Base-by-base conservation (phyloP, 129 eudicot genomes). In the Chrysanthemum seticuspe region DNA sequence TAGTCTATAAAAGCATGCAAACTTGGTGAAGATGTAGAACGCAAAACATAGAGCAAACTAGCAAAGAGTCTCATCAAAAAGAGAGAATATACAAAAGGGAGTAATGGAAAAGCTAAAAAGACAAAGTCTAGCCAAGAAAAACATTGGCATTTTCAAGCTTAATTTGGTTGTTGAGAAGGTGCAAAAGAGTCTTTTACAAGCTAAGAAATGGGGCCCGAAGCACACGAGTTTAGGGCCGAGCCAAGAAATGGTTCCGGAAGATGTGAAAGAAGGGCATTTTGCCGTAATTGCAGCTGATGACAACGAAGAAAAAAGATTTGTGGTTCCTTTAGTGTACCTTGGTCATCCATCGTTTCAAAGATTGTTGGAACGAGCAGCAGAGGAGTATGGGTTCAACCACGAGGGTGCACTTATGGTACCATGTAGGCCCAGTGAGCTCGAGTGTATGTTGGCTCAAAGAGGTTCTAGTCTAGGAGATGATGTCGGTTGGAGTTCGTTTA, bases 141-240 rank as follows among this genome's bases (percentile, higher is more conserved):
- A 19, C 36, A 82, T 45, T 49, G 88, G 86, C 7, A 79, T 87
- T 36, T 74, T 87, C 19, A 87, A 81, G 80, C 85, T 87, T 10
- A 87, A 83, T 47, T 71, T 76, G 58, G 83, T 83, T 19, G 76
- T 78, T 23, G 82, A 87, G 80, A 87, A 74, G 76, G 68, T 87
- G 11, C 89, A 79, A 68, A 87, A 65, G 81, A 61, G 94, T 68
- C 83, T 83, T 74, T 34, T 65, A 7, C 64, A 68, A 45, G 82
- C 83, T 65, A 80, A 75, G 80, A 87, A 81, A 60, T 21, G 70
- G 63, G 44, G 74, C 13, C 62, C 80, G 0, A 29, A 40, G 5
- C 61, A 62, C 50, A 15, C 47, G 19, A 14, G 23, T 55, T 1
- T 10, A 13, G 69, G n/a, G n/a, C 13, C 49, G 29, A 68, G 52